phyloP scores from a whole-genome alignment of 768 basidiomycete species.

The Collybiopsis confluens region DNA sequence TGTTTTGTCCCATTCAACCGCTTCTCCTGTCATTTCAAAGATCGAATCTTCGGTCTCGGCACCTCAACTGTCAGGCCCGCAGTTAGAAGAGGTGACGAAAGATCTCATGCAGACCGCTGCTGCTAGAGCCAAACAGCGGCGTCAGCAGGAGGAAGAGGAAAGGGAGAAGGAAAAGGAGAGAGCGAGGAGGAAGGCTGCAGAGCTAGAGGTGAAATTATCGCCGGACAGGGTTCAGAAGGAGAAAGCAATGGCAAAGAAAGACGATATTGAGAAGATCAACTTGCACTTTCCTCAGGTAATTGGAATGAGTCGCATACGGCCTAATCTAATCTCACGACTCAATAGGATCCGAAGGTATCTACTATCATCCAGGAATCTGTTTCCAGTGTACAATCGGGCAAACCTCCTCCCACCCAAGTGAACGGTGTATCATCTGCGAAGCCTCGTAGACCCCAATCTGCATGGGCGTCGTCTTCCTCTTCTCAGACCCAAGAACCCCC shows the following conservation, averaged over 20 bases:
- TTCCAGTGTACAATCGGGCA: not conserved
- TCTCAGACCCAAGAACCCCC: slow-evolving; percentile 19
- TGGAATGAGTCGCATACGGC: not conserved
- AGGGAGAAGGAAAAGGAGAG: slow-evolving; percentile 77
- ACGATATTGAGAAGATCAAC: not conserved
- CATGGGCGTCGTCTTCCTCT: not conserved
- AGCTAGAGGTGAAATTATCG: slow-evolving; percentile 64
- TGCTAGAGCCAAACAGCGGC: slow-evolving; percentile 73
- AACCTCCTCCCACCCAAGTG: not conserved
- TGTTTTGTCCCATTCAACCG: slow-evolving; percentile 36
- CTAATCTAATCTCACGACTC: not conserved
- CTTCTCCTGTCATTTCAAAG: slow-evolving; percentile 26
- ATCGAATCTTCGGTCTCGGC: slow-evolving; percentile 23
- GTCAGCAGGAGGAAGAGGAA: slow-evolving; percentile 81
- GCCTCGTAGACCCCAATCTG: not conserved
- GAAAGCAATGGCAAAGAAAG: not conserved
- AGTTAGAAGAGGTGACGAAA: slow-evolving; percentile 65
- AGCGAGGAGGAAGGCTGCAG: slow-evolving; percentile 74
- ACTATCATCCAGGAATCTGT: not conserved
- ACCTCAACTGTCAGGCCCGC: slow-evolving; percentile 31
- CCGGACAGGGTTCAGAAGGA: slow-evolving; percentile 23
- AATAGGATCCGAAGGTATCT: slow-evolving; percentile 10
- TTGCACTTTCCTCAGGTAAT: not conserved
- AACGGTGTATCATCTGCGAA: not conserved
- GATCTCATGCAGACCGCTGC: slow-evolving; percentile 82